These are phyloP conservation scores for Barnettozyma vustinii DNA, from an alignment of 805 yeast species.

Conservation along the genomic window DNA sequence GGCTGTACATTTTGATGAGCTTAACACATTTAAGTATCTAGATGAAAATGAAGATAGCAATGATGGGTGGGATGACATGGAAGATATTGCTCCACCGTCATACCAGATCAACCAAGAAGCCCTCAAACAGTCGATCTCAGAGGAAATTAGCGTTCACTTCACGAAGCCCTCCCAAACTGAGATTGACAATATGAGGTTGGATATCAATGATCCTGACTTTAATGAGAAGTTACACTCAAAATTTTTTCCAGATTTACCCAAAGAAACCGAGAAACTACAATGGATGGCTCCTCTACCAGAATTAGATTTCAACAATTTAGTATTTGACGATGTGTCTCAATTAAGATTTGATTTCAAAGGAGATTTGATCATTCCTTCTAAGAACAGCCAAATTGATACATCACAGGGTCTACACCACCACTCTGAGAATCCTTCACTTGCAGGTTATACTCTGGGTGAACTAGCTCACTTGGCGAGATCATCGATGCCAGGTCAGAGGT, in stretches of 20 bases:
- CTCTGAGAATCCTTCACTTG: slow-evolving; percentile 78
- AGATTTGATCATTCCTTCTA: slow-evolving; percentile 55
- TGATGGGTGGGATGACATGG: slow-evolving; percentile 42
- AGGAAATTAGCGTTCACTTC: slow-evolving; percentile 53
- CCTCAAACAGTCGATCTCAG: slow-evolving; percentile 39
- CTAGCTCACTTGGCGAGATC: slow-evolving; percentile 76
- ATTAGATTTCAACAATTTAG: slow-evolving; percentile 25
- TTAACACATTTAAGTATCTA: slow-evolving; percentile 19
- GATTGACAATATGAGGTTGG: slow-evolving; percentile 33
- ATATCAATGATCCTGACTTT: slow-evolving; percentile 74
- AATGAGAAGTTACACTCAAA: slow-evolving; percentile 73
- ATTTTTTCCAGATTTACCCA: slow-evolving; percentile 86
- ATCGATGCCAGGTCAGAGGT: slow-evolving; percentile 76
- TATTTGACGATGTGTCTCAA: slow-evolving; percentile 49
- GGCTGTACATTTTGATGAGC: slow-evolving; percentile 31
- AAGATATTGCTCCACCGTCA: slow-evolving; percentile 46
- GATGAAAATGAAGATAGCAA: slow-evolving; percentile 24
- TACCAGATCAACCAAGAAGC: slow-evolving; percentile 42
- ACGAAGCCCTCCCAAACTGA: slow-evolving; percentile 39
- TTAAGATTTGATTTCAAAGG: slow-evolving; percentile 89
- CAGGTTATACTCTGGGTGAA: slow-evolving; percentile 89
- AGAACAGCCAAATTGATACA: slow-evolving; percentile 43
- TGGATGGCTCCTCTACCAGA: slow-evolving; percentile 83
- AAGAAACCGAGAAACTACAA: slow-evolving; percentile 70
- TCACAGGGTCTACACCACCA: slow-evolving; percentile 85